These are phyloP conservation scores for Podospora fimiseda DNA, from an alignment of 495 filamentous ascomycete species.

Conservation along the genomic window DNA sequence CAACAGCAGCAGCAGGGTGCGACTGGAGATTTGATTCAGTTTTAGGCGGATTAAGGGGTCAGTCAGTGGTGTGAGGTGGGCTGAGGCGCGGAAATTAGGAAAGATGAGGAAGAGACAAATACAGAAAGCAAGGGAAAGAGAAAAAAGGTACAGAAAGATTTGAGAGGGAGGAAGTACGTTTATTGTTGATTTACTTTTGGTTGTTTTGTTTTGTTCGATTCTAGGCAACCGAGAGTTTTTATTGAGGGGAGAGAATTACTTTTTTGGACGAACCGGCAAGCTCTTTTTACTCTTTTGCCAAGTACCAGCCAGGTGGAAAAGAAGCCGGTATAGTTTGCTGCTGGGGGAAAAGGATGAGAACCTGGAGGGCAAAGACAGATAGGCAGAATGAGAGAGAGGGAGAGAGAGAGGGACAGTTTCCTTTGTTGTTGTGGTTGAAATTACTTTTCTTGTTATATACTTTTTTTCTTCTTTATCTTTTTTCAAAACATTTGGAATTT, in stretches of 20 bases:
- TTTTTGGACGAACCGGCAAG: too few species aligned
- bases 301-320: too few species aligned
- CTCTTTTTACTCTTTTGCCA: too few species aligned
- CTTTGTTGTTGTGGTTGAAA: constrained; percentile 1
- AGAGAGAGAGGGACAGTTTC: background rate
- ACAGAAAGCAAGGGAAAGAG: background rate
- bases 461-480: constrained; percentile 6
- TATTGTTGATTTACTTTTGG: too few species aligned
- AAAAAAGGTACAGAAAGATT: background rate
- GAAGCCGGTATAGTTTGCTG: too few species aligned
- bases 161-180: background rate
- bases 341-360: too few species aligned
- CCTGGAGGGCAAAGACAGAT: too few species aligned
- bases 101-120: background rate
- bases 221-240: too few species aligned
- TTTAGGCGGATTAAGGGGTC: constrained; percentile 41
- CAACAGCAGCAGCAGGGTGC: constrained; percentile 55
- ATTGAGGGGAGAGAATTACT: background rate
- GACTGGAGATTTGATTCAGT: constrained; percentile 86
- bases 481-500: constrained; percentile 4
- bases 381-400: background rate
- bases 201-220: too few species aligned
- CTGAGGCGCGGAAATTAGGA: background rate
- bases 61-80: background rate
- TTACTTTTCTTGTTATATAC: constrained; percentile 10